phyloP scores from a whole-genome alignment of 2,329 filamentous ascomycete species.

The Penicillium sp. region DNA sequence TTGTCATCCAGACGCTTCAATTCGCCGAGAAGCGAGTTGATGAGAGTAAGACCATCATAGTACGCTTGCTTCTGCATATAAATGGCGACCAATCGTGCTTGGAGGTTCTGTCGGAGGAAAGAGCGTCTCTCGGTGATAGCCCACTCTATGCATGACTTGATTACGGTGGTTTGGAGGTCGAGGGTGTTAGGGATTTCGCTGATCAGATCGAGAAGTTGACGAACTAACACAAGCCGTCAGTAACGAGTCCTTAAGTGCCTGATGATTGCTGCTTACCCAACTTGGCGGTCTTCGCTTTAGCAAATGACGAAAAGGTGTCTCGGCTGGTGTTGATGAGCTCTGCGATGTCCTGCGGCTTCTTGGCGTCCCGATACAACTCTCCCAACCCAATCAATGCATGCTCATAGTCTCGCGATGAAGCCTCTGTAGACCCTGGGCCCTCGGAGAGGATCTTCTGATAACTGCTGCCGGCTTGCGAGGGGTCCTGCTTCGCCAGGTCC shows the following conservation, averaged over 20 bases:
- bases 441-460: conserved; percentile 89
- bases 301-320: conserved; percentile 89
- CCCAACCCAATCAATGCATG: conserved; percentile 82
- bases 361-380: conserved; percentile 82
- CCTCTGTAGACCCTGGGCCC: conserved; percentile 80
- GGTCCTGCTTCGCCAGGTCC: conserved; percentile 76
- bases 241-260: neutral
- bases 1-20: conserved; percentile 98
- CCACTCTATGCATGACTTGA: conserved; percentile 99
- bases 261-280: conserved; percentile 64
- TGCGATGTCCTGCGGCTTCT: conserved; percentile 80
- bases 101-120: conserved; percentile 96
- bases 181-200: conserved; percentile 88
- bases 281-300: conserved; percentile 98
- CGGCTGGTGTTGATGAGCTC: conserved; percentile 87
- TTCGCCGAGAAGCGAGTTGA: conserved; percentile 94
- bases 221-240: conserved; percentile 59
- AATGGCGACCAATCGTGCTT: conserved; percentile 88
- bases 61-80: conserved; percentile 98
- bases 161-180: conserved; percentile 91
- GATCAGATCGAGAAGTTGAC: conserved; percentile 94
- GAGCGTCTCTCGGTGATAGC: conserved; percentile 89
- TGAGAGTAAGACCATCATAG: conserved; percentile 94
- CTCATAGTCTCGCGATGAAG: conserved; percentile 89
- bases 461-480: conserved; percentile 78